Evolutionary conservation across 2,329 filamentous ascomycete species (phyloP).

Genomic region (Endoconidiophora polonica): DNA sequence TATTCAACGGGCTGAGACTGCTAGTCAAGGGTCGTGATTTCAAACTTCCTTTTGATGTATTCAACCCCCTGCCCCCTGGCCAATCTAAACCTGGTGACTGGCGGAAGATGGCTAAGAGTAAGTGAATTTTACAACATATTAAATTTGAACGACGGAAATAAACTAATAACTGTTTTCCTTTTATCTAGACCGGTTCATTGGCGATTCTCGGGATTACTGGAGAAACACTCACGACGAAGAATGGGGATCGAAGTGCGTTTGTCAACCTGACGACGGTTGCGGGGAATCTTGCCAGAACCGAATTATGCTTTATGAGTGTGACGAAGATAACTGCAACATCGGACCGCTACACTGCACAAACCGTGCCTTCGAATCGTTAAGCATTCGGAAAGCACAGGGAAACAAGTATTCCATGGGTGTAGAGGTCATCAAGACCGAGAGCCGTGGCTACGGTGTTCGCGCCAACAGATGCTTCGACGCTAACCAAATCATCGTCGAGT

Average conservation of each 20-base stretch:
- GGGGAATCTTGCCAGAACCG: slow-evolving; percentile 84
- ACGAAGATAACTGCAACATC: slow-evolving; percentile 72
- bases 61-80: slow-evolving; percentile 67
- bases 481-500: slow-evolving; percentile 95
- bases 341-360: slow-evolving; percentile 64
- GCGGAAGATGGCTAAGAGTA: slow-evolving; percentile 82
- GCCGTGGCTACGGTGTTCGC: slow-evolving; percentile 81
- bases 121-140: slow-evolving; percentile 20
- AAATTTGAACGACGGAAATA: too few species aligned
- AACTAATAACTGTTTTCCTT: slow-evolving; percentile 14
- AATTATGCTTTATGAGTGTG: slow-evolving; percentile 95
- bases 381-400: slow-evolving; percentile 55
- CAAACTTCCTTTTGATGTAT: slow-evolving; percentile 77
- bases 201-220: slow-evolving; percentile 66
- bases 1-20: slow-evolving; percentile 58
- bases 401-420: slow-evolving; percentile 85
- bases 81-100: slow-evolving; percentile 89
- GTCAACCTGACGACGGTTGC: slow-evolving; percentile 62
- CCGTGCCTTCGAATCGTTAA: slow-evolving; percentile 69
- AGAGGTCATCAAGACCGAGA: slow-evolving; percentile 78
- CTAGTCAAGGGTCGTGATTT: slow-evolving; percentile 64
- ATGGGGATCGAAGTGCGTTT: slow-evolving; percentile 63
- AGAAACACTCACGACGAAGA: slow-evolving; percentile 55
- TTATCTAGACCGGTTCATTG: slow-evolving; percentile 65
- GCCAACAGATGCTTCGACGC: slow-evolving; percentile 76